A percentile compares a stretch with the other conserved stretches of the same genome.
Conservation (phyloP, 495 filamentous ascomycete genomes). For the Lichenothelia convexa region DNA sequence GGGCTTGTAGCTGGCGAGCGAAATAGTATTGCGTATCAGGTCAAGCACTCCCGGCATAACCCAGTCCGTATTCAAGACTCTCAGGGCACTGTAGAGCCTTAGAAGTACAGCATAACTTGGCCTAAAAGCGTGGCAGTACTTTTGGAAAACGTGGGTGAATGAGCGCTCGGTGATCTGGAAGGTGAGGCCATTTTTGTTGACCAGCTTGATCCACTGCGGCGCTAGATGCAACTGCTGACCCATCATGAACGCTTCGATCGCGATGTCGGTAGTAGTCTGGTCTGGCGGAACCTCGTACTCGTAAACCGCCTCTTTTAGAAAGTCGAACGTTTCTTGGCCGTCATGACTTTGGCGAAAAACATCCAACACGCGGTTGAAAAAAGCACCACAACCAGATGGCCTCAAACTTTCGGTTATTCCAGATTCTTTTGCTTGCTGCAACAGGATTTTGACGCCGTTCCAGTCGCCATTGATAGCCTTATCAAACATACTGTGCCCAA, state of each 20-base stretch:
- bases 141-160: neutral
- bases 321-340: neutral
- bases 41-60: neutral
- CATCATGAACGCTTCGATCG: conserved; percentile 7
- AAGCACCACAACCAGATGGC: neutral
- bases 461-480: neutral
- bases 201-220: conserved; percentile 5
- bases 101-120: neutral
- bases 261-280: neutral
- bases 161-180: neutral
- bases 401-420: neutral
- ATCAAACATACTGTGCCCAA: neutral
- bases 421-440: neutral
- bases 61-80: neutral
- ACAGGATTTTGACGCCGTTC: neutral
- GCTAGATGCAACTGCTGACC: conserved; percentile 3
- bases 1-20: no score
- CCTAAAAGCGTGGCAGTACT: neutral
- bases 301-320: neutral
- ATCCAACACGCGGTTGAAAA: neutral
- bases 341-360: neutral
- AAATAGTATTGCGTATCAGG: no score
- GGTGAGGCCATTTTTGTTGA: neutral
- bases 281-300: neutral
- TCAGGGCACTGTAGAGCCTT: neutral